phyloP scores from a whole-genome alignment of 2,329 filamentous ascomycete species.

The Phialophora chinensis region DNA sequence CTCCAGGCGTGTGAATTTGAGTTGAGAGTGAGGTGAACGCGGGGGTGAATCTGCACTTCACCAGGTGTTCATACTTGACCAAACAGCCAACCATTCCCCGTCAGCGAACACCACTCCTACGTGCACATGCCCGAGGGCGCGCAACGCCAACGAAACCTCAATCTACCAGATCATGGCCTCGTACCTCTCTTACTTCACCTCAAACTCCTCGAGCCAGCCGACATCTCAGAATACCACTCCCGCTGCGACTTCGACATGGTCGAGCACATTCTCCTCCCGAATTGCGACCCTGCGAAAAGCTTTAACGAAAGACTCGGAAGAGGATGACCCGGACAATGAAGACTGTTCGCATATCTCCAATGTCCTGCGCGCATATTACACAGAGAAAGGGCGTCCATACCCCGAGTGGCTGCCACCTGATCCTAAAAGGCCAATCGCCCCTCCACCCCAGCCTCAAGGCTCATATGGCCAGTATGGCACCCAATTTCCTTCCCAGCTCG shows the following conservation, averaged over 20 bases:
- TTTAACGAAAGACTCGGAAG: constrained; percentile 68
- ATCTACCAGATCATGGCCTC: constrained; percentile 30
- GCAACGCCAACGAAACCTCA: not conserved
- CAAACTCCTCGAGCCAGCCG: constrained; percentile 33
- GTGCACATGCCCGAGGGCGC: not conserved
- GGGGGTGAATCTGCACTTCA: not conserved
- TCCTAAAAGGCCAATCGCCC: constrained; percentile 71
- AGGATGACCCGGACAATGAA: constrained; percentile 64
- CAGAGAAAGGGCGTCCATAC: constrained; percentile 79
- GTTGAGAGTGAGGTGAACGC: not conserved
- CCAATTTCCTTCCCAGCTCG: constrained; percentile 42
- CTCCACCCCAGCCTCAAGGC: constrained; percentile 56
- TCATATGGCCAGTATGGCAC: constrained; percentile 60
- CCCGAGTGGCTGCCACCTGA: constrained; percentile 89
- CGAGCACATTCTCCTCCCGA: constrained; percentile 67
- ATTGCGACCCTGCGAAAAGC: constrained; percentile 68
- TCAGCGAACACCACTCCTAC: not conserved
- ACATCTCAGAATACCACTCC: constrained; percentile 28
- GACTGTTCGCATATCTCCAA: constrained; percentile 96
- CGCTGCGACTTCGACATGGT: constrained; percentile 35
- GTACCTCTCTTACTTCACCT: constrained; percentile 39
- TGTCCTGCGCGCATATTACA: constrained; percentile 90
- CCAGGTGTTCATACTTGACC: not conserved
- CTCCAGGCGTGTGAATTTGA: not conserved
- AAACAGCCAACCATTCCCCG: not conserved